Base-by-base conservation (phyloP, 345 rosid species). In the Eucalyptus shirleyi region DNA sequence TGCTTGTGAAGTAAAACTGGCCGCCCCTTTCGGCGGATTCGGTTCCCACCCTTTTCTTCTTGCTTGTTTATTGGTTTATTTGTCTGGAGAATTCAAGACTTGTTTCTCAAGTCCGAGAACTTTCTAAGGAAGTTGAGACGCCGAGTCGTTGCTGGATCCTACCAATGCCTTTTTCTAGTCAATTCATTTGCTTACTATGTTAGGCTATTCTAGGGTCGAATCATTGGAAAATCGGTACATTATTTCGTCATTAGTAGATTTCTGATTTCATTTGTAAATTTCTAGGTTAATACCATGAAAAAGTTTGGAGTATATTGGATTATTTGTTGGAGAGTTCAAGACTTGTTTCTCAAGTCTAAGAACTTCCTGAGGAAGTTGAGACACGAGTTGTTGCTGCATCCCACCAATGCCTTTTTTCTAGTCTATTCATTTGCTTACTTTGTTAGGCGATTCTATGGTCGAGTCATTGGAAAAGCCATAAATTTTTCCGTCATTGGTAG, bases 381-480 rank as follows among this genome's bases (percentile, higher is more conserved):
- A 19, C 82, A 10, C 44, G 7, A 9, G 7, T 3, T 0, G 44
- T 5, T 34, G 45, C 26, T 34, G 82, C 0, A 62, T 10, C 82
- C 82, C 19, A 72, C 44, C 82, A 9, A 5, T 19, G 45, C 82
- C 30, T 72, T 72, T 72, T 72, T 72, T 72, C 82, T 72, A 72
- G 82, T 19, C 82, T 1, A 72, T 34, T 19, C 14, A 67, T 32
- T 32, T 17, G 40, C 3, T 0, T 32, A 67, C 6, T 3, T 0
- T 4, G 6, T 67, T 2, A 0, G 28, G 44, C 15, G 44, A 72
- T 72, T 1, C 2, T 37, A 3, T 0, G 26, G 82, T 72, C 2
- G 82, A 5, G 7, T 37, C 45, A 37, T 37, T 37, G 82, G 12
- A 3, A 19, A 10, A 72, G 44, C 82, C 44, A 23, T 19, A 5